Evolutionary conservation across 2,329 filamentous ascomycete genomes (phyloP).

Genomic region (Botryotinia convoluta): DNA sequence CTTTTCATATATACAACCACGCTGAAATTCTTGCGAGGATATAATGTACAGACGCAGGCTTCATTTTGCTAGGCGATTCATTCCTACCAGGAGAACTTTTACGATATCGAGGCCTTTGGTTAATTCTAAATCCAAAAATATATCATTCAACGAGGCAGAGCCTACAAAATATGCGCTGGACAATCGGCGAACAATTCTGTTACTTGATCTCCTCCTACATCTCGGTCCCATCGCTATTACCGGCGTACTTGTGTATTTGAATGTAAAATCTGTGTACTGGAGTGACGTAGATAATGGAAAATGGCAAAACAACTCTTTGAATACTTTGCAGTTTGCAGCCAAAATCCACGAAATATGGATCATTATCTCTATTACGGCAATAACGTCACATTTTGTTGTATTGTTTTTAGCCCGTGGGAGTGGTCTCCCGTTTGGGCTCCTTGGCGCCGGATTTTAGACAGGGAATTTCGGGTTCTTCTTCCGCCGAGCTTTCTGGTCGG

Average conservation of each 20-base stretch:
- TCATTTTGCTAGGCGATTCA: background rate
- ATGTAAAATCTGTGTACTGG: background rate
- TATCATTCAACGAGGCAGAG: background rate
- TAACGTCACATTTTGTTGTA: background rate
- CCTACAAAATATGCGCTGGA: background rate
- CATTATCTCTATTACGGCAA: background rate
- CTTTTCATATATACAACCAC: background rate
- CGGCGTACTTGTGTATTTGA: background rate
- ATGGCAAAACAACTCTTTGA: background rate
- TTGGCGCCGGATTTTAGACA: background rate
- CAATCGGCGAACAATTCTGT: too few relatives aligned
- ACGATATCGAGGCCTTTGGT: background rate
- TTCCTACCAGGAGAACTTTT: background rate
- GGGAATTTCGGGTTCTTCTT: background rate
- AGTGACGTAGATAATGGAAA: background rate
- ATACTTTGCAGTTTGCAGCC: background rate
- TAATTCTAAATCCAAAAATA: background rate
- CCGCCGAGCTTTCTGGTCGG: constrained; percentile 1
- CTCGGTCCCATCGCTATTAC: background rate
- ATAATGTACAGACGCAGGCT: background rate
- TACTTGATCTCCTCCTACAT: background rate
- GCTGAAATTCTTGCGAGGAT: background rate
- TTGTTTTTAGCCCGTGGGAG: background rate
- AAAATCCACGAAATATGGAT: background rate
- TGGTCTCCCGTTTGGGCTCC: background rate